Conservation (phyloP, 768 basidiomycete genomes). For the Leucogyrophana mollusca region DNA sequence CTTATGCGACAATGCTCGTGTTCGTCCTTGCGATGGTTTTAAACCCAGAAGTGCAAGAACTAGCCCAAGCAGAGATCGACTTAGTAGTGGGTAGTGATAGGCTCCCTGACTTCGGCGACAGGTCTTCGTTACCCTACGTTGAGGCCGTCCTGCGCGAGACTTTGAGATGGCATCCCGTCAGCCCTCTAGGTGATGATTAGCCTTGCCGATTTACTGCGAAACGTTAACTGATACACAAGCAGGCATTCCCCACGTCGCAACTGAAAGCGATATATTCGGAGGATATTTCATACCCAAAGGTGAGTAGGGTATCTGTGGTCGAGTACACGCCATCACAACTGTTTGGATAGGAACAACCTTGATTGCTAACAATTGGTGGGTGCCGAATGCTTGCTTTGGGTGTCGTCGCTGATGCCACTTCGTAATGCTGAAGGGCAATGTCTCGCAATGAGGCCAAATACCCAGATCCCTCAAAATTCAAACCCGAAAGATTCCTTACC, state of each 20-base stretch:
- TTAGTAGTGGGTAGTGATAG: slow-evolving; percentile 15
- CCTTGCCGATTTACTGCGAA: not conserved
- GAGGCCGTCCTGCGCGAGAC: slow-evolving; percentile 6
- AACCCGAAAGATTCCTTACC: no score
- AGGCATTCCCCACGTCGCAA: not conserved
- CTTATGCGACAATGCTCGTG: slow-evolving; percentile 7
- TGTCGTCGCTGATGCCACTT: not conserved
- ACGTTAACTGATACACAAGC: no score
- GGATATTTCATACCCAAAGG: slow-evolving; percentile 8
- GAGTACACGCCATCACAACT: not conserved
- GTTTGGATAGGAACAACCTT: not conserved
- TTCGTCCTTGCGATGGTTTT: slow-evolving; percentile 14
- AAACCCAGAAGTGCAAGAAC: slow-evolving; percentile 14
- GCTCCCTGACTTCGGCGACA: slow-evolving; percentile 9
- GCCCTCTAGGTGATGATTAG: not conserved
- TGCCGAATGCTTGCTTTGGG: not conserved
- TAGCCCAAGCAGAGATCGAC: slow-evolving; percentile 19
- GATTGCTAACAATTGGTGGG: not conserved
- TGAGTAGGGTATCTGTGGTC: not conserved
- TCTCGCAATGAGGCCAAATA: not conserved
- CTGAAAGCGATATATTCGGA: not conserved
- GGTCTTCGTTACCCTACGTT: slow-evolving; percentile 5
- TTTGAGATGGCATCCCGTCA: slow-evolving; percentile 3
- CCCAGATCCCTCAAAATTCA: not conserved
- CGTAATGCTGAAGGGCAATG: not conserved